Evolutionary conservation across 352 stramenopile species (phyloP).

Genomic region (Thalassiosira mediterranea): DNA sequence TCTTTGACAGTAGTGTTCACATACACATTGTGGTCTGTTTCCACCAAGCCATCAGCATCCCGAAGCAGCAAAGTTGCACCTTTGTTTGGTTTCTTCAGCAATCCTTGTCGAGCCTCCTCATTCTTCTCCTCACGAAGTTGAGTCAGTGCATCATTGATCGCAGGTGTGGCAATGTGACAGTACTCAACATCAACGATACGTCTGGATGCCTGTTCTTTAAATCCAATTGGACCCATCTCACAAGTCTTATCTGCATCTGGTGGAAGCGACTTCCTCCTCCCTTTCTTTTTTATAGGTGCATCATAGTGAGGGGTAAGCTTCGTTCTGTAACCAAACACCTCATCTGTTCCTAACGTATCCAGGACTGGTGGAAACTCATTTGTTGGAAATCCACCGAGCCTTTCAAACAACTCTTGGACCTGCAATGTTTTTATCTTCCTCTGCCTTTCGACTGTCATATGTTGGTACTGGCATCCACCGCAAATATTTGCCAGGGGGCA

Average conservation of each 20-base stretch:
- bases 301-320: slow-evolving; percentile 90
- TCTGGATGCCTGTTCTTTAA: slow-evolving; percentile 72
- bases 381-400: slow-evolving; percentile 56
- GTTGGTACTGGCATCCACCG: slow-evolving; percentile 90
- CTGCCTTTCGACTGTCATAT: slow-evolving; percentile 84
- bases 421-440: slow-evolving; percentile 81
- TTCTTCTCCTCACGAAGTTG: slow-evolving; percentile 61
- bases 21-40: slow-evolving; percentile 77
- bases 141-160: slow-evolving; percentile 81
- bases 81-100: slow-evolving; percentile 68
- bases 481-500: slow-evolving; percentile 84
- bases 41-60: slow-evolving; percentile 77
- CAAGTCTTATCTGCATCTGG: slow-evolving; percentile 17
- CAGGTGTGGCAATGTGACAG: slow-evolving; percentile 87
- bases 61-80: slow-evolving; percentile 87
- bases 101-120: slow-evolving; percentile 47
- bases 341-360: slow-evolving; percentile 78
- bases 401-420: slow-evolving; percentile 77
- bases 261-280: slow-evolving; percentile 33
- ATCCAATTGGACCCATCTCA: slow-evolving; percentile 79
- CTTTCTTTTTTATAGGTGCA: slow-evolving; percentile 63
- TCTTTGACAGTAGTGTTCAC: slow-evolving; percentile 68
- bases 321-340: slow-evolving; percentile 83
- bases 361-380: slow-evolving; percentile 61
- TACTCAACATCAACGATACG: slow-evolving; percentile 85